Conservation (phyloP, 805 yeast genomes). For the Yarrowia divulgata region DNA sequence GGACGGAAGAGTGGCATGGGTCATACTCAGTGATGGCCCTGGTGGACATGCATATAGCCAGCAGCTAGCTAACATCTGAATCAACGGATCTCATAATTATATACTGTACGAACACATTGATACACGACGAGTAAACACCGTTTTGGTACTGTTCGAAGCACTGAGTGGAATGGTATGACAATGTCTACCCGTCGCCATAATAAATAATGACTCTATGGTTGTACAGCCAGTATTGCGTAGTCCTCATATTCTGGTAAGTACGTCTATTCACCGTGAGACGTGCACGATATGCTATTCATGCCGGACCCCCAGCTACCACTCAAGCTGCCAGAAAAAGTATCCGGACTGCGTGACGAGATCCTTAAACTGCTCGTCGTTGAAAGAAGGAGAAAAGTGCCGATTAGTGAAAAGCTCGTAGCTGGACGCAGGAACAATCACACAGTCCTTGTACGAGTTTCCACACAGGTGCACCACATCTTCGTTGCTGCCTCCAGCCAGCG, state of each 20-base stretch:
- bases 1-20: constrained; percentile 39
- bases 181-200: too few relatives aligned
- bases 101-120: too few relatives aligned
- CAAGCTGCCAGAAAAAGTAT: background rate
- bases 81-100: too few relatives aligned
- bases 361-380: constrained; percentile 3
- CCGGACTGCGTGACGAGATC: background rate
- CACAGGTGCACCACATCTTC: constrained; percentile 9
- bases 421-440: constrained; percentile 7
- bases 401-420: background rate
- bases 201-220: too few relatives aligned
- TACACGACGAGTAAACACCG: too few relatives aligned
- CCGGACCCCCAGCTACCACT: background rate
- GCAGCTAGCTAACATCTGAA: too few relatives aligned
- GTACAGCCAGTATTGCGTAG: too few relatives aligned
- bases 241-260: too few relatives aligned
- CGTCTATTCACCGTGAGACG: too few relatives aligned
- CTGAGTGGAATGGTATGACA: too few relatives aligned
- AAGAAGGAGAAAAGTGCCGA: background rate
- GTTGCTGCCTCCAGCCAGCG: background rate
- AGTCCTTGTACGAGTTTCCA: constrained; percentile 17
- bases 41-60: background rate
- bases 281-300: too few relatives aligned
- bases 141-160: too few relatives aligned
- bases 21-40: background rate